These are phyloP conservation scores for Podaxis sp. DNA, from an alignment of 768 basidiomycete species.

Conservation along the genomic window DNA sequence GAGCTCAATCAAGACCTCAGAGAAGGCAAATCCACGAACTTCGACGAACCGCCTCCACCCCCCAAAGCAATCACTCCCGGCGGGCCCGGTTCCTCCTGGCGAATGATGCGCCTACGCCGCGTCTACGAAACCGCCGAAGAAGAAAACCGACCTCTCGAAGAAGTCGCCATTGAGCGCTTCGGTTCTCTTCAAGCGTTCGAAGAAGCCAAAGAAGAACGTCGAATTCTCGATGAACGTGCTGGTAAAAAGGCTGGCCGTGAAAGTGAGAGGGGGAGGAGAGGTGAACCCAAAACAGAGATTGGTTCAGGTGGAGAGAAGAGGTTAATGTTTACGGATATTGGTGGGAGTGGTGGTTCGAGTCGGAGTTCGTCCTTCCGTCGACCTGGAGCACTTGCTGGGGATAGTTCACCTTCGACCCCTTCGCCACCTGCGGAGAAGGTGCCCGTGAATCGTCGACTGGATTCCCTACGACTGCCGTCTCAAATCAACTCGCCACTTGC, in stretches of 20 bases:
- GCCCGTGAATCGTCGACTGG: conserved; percentile 50
- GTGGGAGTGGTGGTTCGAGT: conserved; percentile 62
- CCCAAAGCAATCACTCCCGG: conserved; percentile 67
- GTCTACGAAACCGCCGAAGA: conserved; percentile 91
- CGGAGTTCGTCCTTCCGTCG: conserved; percentile 88
- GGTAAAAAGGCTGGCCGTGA: conserved; percentile 44
- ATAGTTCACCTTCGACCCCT: conserved; percentile 60
- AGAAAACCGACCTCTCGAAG: conserved; percentile 66
- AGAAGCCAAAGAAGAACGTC: conserved; percentile 84
- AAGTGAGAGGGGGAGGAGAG: conserved; percentile 29
- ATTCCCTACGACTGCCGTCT: conserved; percentile 60
- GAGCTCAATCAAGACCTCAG: conserved; percentile 63
- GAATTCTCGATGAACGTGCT: conserved; percentile 81
- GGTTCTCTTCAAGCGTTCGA: conserved; percentile 82
- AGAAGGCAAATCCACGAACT: conserved; percentile 39
- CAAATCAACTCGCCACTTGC: conserved; percentile 57
- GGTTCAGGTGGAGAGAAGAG: conserved; percentile 45
- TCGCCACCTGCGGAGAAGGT: conserved; percentile 44
- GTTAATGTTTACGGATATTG: conserved; percentile 68
- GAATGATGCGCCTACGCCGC: conserved; percentile 93
- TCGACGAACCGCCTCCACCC: conserved; percentile 35
- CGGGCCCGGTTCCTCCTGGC: conserved; percentile 92
- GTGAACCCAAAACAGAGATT: conserved; percentile 30
- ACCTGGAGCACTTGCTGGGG: conserved; percentile 57
- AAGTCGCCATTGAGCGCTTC: conserved; percentile 87